These are phyloP conservation scores for Arabidopsis lyrata DNA, from an alignment of 441 rosid genomes.

Conservation along the genomic window DNA sequence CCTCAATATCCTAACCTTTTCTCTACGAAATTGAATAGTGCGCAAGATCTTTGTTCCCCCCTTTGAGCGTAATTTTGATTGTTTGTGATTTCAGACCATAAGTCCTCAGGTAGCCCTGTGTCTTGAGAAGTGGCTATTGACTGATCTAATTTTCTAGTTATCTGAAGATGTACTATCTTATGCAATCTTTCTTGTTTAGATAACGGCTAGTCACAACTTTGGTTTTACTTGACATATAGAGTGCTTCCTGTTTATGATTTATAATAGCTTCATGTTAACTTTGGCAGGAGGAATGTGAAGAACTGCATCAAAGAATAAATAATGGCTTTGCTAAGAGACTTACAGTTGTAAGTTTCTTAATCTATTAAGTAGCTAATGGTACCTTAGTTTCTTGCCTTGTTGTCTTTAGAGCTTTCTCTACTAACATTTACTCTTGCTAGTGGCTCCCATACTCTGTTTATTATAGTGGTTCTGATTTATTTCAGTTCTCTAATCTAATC, in stretches of 20 bases:
- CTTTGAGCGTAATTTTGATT: neutral
- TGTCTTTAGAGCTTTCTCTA: slow-evolving; percentile 7
- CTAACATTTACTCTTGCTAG: slow-evolving; percentile 11
- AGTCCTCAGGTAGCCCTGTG: neutral
- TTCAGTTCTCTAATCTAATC: slow-evolving; percentile 14
- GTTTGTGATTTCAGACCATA: neutral
- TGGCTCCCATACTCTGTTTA: neutral
- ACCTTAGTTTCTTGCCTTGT: slow-evolving; percentile 1
- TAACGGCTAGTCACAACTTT: neutral
- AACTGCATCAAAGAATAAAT: slow-evolving; percentile 57
- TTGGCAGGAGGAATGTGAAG: slow-evolving; percentile 73
- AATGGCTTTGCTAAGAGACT: slow-evolving; percentile 55
- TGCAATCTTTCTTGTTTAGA: neutral
- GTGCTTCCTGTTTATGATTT: slow-evolving; percentile 5
- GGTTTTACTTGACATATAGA: slow-evolving; percentile 1
- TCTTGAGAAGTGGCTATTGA: slow-evolving; percentile 6
- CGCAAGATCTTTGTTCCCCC: neutral
- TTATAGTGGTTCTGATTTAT: neutral
- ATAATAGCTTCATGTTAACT: slow-evolving; percentile 38
- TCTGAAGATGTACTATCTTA: slow-evolving; percentile 11
- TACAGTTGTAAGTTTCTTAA: slow-evolving; percentile 56
- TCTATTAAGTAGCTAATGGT: slow-evolving; percentile 7
- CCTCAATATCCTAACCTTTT: neutral
- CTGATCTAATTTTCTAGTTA: neutral
- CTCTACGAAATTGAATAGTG: neutral